phyloP scores from a whole-genome alignment of 805 yeast genomes.

The Lipomyces sp. region DNA sequence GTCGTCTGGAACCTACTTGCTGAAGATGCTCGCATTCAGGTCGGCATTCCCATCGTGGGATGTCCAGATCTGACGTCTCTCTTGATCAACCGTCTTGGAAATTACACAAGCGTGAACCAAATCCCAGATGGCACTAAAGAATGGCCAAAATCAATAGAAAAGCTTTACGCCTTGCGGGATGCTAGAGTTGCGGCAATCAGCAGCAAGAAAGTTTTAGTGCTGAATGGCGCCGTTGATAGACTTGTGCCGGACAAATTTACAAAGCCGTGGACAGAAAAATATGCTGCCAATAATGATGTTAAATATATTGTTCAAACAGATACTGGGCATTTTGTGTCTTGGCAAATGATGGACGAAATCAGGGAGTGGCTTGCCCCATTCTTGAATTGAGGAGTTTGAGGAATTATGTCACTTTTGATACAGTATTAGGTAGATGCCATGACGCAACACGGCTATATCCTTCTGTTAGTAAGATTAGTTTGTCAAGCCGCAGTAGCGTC shows the following conservation, averaged over 20 bases:
- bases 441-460: not conserved
- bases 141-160: slow-evolving; percentile 37
- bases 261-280: slow-evolving; percentile 42
- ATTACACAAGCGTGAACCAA: slow-evolving; percentile 18
- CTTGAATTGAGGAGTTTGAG: slow-evolving; percentile 10
- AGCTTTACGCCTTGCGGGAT: slow-evolving; percentile 29
- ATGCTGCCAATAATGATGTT: slow-evolving; percentile 33
- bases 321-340: slow-evolving; percentile 44
- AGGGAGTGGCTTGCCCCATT: slow-evolving; percentile 39
- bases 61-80: slow-evolving; percentile 54
- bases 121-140: slow-evolving; percentile 29
- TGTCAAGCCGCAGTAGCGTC: too few relatives aligned
- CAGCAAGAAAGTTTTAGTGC: slow-evolving; percentile 41
- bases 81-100: slow-evolving; percentile 50
- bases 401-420: not conserved
- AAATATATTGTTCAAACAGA: slow-evolving; percentile 41
- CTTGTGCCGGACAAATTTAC: slow-evolving; percentile 47
- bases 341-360: slow-evolving; percentile 41
- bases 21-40: slow-evolving; percentile 49
- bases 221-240: slow-evolving; percentile 47
- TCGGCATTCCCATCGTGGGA: slow-evolving; percentile 58
- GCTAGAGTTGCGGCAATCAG: slow-evolving; percentile 24
- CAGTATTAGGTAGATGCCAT: not conserved
- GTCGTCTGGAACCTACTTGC: slow-evolving; percentile 54
- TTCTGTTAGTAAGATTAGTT: too few relatives aligned